These are phyloP conservation scores for Candida schatavii DNA, from an alignment of 805 yeast species.

Conservation along the genomic window DNA sequence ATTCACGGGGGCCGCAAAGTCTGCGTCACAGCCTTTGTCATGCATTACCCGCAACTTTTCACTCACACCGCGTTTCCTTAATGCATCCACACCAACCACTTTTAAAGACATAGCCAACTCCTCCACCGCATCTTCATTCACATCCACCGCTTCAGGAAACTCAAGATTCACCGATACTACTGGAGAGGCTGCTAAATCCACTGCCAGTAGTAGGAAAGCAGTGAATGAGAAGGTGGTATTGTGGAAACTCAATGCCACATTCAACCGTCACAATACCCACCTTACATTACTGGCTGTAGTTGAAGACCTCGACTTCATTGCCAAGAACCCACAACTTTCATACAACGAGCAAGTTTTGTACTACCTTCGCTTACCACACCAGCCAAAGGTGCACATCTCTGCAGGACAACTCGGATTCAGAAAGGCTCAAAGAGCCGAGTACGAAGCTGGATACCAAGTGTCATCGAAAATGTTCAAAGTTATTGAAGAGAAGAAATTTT, in stretches of 20 bases:
- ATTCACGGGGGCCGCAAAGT: not conserved
- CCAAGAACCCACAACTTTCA: conserved; percentile 52
- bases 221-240: conserved; percentile 44
- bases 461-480: conserved; percentile 67
- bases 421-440: conserved; percentile 86
- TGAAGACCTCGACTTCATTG: conserved; percentile 58
- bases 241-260: conserved; percentile 72
- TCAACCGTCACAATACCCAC: conserved; percentile 80
- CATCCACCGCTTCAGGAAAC: not conserved
- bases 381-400: conserved; percentile 60
- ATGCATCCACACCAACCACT: not conserved
- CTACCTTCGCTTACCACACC: conserved; percentile 77
- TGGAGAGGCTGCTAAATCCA: conserved; percentile 6
- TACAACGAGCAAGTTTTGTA: conserved; percentile 73
- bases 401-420: conserved; percentile 90
- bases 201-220: not conserved
- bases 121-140: not conserved
- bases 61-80: not conserved
- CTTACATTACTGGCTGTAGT: conserved; percentile 70
- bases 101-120: conserved; percentile 2
- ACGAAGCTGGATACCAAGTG: conserved; percentile 90
- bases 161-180: not conserved
- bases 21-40: not conserved
- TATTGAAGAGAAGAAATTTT: conserved; percentile 60
- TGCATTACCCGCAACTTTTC: not conserved